Base-by-base conservation (phyloP, 129 eudicot genomes). In the Chrysanthemum makinoi region DNA sequence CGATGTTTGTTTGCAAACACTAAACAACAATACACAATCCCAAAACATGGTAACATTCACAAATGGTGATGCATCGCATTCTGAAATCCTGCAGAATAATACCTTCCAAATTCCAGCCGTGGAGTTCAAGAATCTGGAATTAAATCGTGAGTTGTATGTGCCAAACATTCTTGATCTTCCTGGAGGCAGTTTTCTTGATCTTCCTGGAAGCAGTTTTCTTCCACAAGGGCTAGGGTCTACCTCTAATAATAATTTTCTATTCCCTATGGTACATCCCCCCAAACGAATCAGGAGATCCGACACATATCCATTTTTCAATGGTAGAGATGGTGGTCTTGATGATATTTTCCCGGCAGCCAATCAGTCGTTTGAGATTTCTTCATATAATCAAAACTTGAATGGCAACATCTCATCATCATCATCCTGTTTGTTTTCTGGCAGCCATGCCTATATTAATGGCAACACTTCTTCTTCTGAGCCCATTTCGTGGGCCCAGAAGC, bases 391-490 rank as follows among this genome's bases (percentile, higher is more conserved):
- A 68, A 79, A 74, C 70, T 61, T 62, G 14, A 71, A 61, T 17
- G 72, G 65, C 8, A 49, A 82, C 43, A 64, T 75, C 51, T 77
- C 72, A 30, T 62, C 81, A 48, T 67, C 86, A 75, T 57, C 87
- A 12, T 77, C 83, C 2, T 72, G 78, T 62, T 75, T 85, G 62
- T 53, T 78, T 74, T 70, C 86, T 5, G 97, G 95, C 83, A 88
- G 97, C 96, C 97, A 86, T 88, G 90, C 97, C 92, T 66, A 67
- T 78, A 20, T 80, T 82, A 88, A 91, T 86, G 96, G 97, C 96
- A 86, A 91, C 79, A 75, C 81, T 74, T 79, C 98, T 81, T 77
- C 96, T 83, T 91, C 94, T 51, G 91, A 81, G 83, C 95, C 96
- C 66, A 19, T 62, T 56, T 49, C 83, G 58, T 81, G 85, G 96